Evolutionary conservation across 129 eudicot species (phyloP), one percentile per base, ranked within the genome.

Genomic region (Lactuca sativa): DNA sequence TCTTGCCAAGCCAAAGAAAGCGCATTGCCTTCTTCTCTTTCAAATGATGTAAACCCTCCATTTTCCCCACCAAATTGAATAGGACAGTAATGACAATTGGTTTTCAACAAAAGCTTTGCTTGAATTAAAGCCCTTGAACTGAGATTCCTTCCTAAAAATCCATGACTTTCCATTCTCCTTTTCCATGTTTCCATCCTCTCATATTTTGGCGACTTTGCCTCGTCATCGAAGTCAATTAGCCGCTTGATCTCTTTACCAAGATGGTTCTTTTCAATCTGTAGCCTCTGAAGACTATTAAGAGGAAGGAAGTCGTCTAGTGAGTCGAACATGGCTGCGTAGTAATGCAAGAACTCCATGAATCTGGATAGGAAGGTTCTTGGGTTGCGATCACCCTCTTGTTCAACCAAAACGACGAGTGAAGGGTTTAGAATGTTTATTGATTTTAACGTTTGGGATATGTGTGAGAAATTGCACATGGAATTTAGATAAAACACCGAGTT

Each of bases 1-100:
- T 85, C 91, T 81, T 88, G 96, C 96, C 96, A 88, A 2, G 86
- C 89, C 5, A 88, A 44, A 8, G 96, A 88, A 36, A 88, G 76
- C 4, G 89, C 86, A 57, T 64, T 76, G 1, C 86, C 91, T 21
- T 73, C 73, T 32, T 78, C 83, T 70, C 83, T 85, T 68, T 85
- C 87, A 16, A 75, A 78, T 6, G 81, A 81, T 10, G 76, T 59
- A 34, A 88, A 88, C n/a, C 95, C 95, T 25, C 86, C 77, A 62
- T 79, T 83, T 64, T 78, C 88, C 12, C 86, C 79, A 34, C 79
- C 88, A 69, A 67, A 77, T 5, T 75, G 74, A 15, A 41, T 15
- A 0, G 90, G 84, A 59, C 77, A 76, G 57, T 47, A 73, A 71
- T 83, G 82, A 75, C 85, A 82, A 44, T 76, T 86, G 4, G 83